Evolutionary conservation across 148 eudicot species (phyloP).

Genomic region (Pouteria glomerata): DNA sequence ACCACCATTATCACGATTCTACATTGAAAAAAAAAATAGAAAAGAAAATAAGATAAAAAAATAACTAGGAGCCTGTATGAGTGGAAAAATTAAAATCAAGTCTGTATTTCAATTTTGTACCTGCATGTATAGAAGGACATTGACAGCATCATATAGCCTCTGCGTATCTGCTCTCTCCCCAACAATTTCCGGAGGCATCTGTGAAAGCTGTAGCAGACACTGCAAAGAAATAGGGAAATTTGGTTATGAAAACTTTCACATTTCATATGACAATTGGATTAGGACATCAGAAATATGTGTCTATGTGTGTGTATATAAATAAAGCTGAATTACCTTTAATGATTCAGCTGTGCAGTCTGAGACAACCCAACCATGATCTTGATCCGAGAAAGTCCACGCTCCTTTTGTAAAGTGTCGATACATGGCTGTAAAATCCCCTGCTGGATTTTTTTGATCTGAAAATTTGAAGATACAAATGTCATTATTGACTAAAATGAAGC

Average conservation of each 20-base stretch:
- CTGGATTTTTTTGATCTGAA: conserved; percentile 2
- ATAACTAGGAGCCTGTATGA: too few relatives aligned
- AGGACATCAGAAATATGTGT: background rate
- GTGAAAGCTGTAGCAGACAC: conserved; percentile 32
- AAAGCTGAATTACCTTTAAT: background rate
- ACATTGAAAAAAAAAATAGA: background rate
- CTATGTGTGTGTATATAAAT: too few relatives aligned
- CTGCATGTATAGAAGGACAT: conserved; percentile 29
- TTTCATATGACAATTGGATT: background rate
- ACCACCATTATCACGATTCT: conserved; percentile 40
- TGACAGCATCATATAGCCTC: conserved; percentile 28
- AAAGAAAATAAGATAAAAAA: background rate
- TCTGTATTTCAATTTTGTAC: conserved; percentile 12
- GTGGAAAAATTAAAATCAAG: background rate
- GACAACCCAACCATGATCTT: conserved; percentile 7
- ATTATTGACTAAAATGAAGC: too few relatives aligned
- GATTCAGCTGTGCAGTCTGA: conserved; percentile 9
- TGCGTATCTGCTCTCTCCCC: conserved; percentile 29
- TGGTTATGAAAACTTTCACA: background rate
- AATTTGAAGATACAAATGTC: too few relatives aligned
- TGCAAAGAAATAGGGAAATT: conserved; percentile 1
- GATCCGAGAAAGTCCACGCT: conserved; percentile 10
- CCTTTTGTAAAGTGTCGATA: conserved; percentile 4
- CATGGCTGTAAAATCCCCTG: background rate
- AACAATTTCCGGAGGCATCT: conserved; percentile 31